A percentile compares a stretch with the other conserved stretches of the same genome.
phyloP scores from a whole-genome alignment of 495 filamentous ascomycete species.

The Pyrenula massariospora region DNA sequence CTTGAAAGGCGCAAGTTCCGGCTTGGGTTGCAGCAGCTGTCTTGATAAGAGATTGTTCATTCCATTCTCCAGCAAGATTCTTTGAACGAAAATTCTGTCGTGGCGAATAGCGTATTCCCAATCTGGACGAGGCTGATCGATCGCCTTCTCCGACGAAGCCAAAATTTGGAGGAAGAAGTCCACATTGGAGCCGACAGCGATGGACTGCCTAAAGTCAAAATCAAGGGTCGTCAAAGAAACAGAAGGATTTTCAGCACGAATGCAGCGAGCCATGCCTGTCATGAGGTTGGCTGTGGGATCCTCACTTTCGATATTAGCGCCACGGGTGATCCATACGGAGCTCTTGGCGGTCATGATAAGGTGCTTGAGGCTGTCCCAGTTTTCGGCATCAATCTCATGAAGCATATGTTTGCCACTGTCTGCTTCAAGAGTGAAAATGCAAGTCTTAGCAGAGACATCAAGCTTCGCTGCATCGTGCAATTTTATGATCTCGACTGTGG shows the following conservation, averaged over 20 bases:
- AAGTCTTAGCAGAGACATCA: slow-evolving; percentile 2
- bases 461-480: slow-evolving; percentile 15
- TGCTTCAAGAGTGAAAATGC: neutral
- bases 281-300: slow-evolving; percentile 11
- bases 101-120: slow-evolving; percentile 14
- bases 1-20: slow-evolving; percentile 19
- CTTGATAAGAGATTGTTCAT: neutral
- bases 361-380: slow-evolving; percentile 13
- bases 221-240: slow-evolving; percentile 15
- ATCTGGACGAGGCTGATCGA: neutral
- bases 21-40: neutral
- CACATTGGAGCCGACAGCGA: neutral
- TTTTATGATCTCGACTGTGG: slow-evolving; percentile 13
- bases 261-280: slow-evolving; percentile 11
- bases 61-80: slow-evolving; percentile 6
- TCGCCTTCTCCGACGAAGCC: neutral
- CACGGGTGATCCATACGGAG: slow-evolving; percentile 18
- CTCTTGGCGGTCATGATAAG: slow-evolving; percentile 5
- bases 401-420: slow-evolving; percentile 3
- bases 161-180: neutral
- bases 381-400: slow-evolving; percentile 1
- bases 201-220: slow-evolving; percentile 5
- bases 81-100: slow-evolving; percentile 10
- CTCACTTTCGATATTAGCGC: slow-evolving; percentile 8
- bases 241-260: slow-evolving; percentile 9